Evolutionary conservation across 176 grass and related monocot species (phyloP).

Genomic region (Musa beccarii): DNA sequence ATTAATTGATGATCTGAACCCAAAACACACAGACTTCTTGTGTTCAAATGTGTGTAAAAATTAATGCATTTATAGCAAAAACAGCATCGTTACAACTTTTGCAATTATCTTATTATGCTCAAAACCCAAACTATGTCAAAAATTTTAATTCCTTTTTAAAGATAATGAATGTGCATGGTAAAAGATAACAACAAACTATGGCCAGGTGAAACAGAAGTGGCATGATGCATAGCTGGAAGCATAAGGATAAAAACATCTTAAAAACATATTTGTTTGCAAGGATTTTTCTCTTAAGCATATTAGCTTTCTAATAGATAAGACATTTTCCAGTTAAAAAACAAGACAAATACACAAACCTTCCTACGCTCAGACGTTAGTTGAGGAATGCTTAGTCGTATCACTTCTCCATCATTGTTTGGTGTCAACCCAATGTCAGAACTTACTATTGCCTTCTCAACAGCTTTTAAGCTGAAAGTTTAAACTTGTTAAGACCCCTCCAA

Average conservation of each 20-base stretch:
- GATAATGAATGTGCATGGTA: too few relatives aligned
- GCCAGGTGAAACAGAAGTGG: too few relatives aligned
- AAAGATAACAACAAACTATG: too few relatives aligned
- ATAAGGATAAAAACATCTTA: background rate
- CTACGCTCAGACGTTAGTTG: conserved; percentile 89
- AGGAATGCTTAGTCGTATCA: conserved; percentile 67
- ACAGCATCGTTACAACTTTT: too few relatives aligned
- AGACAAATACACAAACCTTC: conserved; percentile 47
- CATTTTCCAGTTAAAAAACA: background rate
- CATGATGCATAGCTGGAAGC: background rate
- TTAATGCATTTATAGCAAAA: too few relatives aligned
- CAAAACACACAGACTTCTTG: too few relatives aligned
- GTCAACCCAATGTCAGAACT: conserved; percentile 78
- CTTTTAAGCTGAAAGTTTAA: conserved; percentile 51
- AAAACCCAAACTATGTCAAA: too few relatives aligned
- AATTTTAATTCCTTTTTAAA: too few relatives aligned
- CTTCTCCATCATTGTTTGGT: conserved; percentile 87
- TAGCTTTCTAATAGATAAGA: background rate
- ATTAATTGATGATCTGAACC: too few relatives aligned
- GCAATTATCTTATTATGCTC: too few relatives aligned
- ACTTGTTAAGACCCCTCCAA: background rate
- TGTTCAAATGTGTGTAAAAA: too few relatives aligned
- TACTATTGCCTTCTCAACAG: conserved; percentile 97
- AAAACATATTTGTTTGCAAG: background rate
- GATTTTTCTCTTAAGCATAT: background rate